These are phyloP conservation scores for Zygnema cylindricum DNA, from an alignment of 139 green algal genomes.

Conservation along the genomic window DNA sequence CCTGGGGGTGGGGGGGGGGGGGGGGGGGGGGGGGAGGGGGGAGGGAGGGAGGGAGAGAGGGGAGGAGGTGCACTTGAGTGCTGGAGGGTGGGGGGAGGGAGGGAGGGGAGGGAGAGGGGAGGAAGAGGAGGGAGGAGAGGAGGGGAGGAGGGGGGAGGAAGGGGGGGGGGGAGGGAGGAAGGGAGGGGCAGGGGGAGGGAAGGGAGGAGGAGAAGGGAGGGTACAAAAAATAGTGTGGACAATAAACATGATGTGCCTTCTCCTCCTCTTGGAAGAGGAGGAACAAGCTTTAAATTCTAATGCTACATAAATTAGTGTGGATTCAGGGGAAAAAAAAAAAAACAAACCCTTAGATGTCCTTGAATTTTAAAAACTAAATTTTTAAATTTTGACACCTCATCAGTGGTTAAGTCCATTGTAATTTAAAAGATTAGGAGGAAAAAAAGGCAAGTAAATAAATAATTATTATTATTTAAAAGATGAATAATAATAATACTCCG, in stretches of 20 bases:
- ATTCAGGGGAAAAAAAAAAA: slow-evolving; percentile 30
- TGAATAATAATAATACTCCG: too few relatives aligned
- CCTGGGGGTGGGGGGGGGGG: slow-evolving; percentile 56
- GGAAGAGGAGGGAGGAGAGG: background rate
- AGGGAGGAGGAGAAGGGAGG: slow-evolving; percentile 7
- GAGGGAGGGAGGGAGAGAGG: slow-evolving; percentile 27
- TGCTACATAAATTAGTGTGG: too few relatives aligned
- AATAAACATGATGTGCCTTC: too few relatives aligned
- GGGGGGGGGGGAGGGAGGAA: background rate
- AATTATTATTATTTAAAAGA: too few relatives aligned
- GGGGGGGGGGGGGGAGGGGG: background rate
- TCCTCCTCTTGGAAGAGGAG: slow-evolving; percentile 20
- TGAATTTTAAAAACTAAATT: background rate
- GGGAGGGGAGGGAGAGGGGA: background rate
- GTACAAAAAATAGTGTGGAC: too few relatives aligned
- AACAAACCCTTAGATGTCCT: background rate
- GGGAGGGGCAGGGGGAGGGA: background rate
- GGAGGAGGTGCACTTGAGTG: background rate
- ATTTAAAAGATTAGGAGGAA: too few relatives aligned
- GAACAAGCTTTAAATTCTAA: too few relatives aligned
- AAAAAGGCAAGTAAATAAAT: too few relatives aligned
- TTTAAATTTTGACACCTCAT: background rate
- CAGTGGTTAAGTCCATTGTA: too few relatives aligned
- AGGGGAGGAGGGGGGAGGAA: background rate
- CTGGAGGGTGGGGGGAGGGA: background rate